Base-by-base conservation (phyloP, 2,329 filamentous ascomycete genomes). In the Claviceps sorghi region DNA sequence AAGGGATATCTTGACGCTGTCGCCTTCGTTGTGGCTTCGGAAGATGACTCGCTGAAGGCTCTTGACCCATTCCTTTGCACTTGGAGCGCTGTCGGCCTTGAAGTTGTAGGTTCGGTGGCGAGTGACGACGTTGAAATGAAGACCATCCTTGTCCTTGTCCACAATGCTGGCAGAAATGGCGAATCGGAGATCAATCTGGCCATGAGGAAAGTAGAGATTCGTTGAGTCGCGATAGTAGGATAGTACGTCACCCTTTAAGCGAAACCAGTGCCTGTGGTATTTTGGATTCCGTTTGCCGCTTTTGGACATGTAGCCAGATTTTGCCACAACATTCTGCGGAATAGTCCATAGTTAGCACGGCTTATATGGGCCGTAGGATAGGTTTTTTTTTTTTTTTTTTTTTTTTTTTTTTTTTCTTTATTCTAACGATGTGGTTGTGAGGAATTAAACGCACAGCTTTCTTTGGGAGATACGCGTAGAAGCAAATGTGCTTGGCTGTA, bases 21-120 rank as follows among this genome's bases (percentile, higher is more conserved):
- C 90, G 10, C 93, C 91, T 57, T 96, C 91, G 62, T 97, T 97
- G 68, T 94, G 90, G 11, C 89, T 91, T 49, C 90, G 79, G 64
- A 97, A 97, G 53, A 97, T 96, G 59, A 95, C 90, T 54, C 93
- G 86, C 63, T 96, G 91, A 29, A 98, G 73, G 51, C 86, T 82
- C 67, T 93, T 93, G 46, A 96, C 90, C 93, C 93, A 98, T 72
- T 97, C 93, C 65, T 88, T 93, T 11, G 93, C 93, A 63, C 87
- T 95, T 4, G 83, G 77, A 1, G 80, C 76, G 63, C 88, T 96
- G 64, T 98, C 93, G 40, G 91, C 93, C 61, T 81, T 82, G 72
- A 97, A 94, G 61, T 88, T 78, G 67, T 93, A 95, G 1, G 81
- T 89, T 52, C 88, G 79, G 56, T 90, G 80, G 62, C 90, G 80